These are phyloP conservation scores for Botrytis fragariae DNA, from an alignment of 2,329 filamentous ascomycete genomes.

Conservation along the genomic window DNA sequence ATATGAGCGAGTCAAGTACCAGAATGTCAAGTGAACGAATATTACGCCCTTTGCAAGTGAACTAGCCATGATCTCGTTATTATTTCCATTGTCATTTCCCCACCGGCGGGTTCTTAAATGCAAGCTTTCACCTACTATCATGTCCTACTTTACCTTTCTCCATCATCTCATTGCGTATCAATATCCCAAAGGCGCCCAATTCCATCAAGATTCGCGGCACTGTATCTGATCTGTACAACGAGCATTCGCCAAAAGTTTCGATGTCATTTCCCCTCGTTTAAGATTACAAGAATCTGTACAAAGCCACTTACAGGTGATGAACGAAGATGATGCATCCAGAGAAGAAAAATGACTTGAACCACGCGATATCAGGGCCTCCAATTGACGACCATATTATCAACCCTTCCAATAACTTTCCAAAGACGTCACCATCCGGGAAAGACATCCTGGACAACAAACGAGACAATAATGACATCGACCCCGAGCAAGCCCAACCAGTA, in stretches of 20 bases:
- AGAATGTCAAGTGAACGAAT: not conserved
- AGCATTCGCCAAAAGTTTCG: fast-evolving
- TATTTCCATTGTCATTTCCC: not conserved
- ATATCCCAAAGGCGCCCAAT: fast-evolving
- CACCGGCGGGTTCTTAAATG: not conserved
- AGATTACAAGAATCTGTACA: not conserved
- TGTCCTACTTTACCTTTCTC: not conserved
- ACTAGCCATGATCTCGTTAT: not conserved
- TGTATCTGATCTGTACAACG: not conserved
- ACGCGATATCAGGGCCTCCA: not conserved
- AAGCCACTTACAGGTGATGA: not conserved
- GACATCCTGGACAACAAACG: not conserved
- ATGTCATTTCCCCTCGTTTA: not conserved
- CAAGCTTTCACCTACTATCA: not conserved
- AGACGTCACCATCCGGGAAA: no score
- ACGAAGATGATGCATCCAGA: not conserved
- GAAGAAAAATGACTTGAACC: not conserved
- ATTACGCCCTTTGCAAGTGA: not conserved
- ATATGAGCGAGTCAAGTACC: not conserved
- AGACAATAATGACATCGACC: not conserved
- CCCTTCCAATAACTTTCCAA: not conserved
- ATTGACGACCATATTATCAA: not conserved
- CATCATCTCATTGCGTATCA: not conserved
- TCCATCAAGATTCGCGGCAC: not conserved
- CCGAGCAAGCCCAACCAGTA: not conserved